Base-by-base conservation (phyloP, 2,329 filamentous ascomycete species). In the Calycina herbarum region DNA sequence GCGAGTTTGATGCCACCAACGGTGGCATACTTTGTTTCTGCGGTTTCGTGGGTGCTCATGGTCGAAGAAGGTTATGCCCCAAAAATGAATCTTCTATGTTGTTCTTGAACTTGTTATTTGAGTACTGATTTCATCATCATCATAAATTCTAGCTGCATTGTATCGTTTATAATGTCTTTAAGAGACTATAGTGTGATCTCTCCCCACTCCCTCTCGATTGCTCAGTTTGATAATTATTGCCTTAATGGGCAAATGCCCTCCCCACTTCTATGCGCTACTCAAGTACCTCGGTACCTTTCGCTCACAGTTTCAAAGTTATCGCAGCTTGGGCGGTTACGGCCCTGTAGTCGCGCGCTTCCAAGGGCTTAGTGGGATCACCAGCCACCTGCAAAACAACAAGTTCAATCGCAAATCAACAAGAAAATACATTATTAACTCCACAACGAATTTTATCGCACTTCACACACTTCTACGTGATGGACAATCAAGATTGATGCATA, bases 41-140 rank as follows among this genome's bases (percentile, higher is more conserved):
- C 69, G 6, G 68, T 73, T 59, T 74, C 64, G 31, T 72, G 68
- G 15, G 71, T 74, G 4, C 68, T 38, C 69, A 73, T 74, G 38
- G 11, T 62, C n/a, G 10, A 29, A 27, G 27, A 48, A 31, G 27
- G 27, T 29, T 29, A 29, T 29, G 27, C 27, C 27, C 27, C 27
- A 29, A 29, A 33, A 40, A 57, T 6, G n/a, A 45, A 17, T 8
- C 31, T 27, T 20, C 7, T 27, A 29, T 29, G 27, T 29, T 29
- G 27, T 10, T 5, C 6, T 57, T 57, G 20, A 57, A 42, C 7
- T 38, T 48, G 13, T 11, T 3, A 27, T 20, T 59, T n/a, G 17
- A 20, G n/a, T 59, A 20, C 57, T 59, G 57, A 3, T 20, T 13
- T 59, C 7, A 4, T 20, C 24, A 11, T n/a, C 20, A 4, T 13